Evolutionary conservation across 73 alveolate species (phyloP).

Genomic region (Paraurostyla sp.): DNA sequence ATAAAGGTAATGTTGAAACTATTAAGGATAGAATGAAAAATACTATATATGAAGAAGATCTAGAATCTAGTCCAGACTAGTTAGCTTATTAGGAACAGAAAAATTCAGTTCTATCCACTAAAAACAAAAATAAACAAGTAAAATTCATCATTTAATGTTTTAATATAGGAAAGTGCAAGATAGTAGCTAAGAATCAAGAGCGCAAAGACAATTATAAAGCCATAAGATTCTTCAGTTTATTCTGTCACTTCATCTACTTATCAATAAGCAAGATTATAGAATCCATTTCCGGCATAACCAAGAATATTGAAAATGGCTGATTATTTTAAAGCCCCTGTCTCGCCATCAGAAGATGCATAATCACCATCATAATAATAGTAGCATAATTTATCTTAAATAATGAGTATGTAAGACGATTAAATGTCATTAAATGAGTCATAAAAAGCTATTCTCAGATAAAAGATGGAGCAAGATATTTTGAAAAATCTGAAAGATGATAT

Average conservation of each 20-base stretch:
- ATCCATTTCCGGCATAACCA: no score
- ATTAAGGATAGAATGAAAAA: neutral
- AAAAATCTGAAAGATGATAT: constrained; percentile 39
- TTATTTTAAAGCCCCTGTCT: constrained; percentile 34
- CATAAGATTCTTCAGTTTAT: constrained; percentile 28
- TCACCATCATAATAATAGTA: no score
- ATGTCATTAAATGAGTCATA: neutral
- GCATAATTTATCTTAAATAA: neutral
- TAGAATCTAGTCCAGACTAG: constrained; percentile 31
- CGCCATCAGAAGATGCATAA: no score
- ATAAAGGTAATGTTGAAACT: neutral
- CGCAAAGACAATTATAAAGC: neutral
- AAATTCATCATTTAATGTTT: neutral
- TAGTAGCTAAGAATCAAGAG: neutral
- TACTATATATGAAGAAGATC: neutral
- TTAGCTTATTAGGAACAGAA: neutral
- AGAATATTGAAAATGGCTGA: constrained; percentile 57
- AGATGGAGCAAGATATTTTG: constrained; percentile 43
- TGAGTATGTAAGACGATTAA: neutral
- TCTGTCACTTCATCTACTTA: neutral
- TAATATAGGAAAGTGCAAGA: constrained; percentile 46
- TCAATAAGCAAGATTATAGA: no score
- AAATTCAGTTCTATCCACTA: neutral
- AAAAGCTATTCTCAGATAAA: neutral
- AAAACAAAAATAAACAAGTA: neutral